Conservation (phyloP, 2,329 filamentous ascomycete genomes). For the Zymoseptoria brevis region DNA sequence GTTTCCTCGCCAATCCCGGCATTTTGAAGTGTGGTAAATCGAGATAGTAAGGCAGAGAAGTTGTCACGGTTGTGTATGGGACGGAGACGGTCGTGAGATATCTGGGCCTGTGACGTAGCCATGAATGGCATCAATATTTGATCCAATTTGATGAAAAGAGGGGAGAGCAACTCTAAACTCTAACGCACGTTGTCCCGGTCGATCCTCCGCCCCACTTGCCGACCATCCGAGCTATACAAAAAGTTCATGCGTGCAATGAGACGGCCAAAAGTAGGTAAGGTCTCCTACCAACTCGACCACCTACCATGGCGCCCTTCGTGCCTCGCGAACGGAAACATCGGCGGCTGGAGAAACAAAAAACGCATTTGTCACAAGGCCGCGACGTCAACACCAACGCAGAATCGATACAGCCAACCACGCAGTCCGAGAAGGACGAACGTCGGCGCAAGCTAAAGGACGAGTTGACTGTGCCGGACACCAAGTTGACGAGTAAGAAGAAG, state of each 20-base stretch:
- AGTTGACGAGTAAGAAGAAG: conserved; percentile 56
- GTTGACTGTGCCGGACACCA: conserved; percentile 46
- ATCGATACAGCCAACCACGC: conserved; percentile 40
- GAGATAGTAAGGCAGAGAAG: not conserved
- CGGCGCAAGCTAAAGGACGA: conserved; percentile 47
- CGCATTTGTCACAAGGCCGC: conserved; percentile 29
- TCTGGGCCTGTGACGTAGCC: too few species aligned
- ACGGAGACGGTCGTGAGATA: too few species aligned
- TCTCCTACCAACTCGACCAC: not conserved
- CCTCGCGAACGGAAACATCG: conserved; percentile 54
- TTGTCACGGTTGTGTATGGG: too few species aligned
- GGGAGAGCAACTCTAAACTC: too few species aligned
- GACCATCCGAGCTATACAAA: not conserved
- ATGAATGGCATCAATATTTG: too few species aligned
- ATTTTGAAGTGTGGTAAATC: conserved; percentile 37
- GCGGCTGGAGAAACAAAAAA: conserved; percentile 55
- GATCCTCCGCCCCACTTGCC: not conserved
- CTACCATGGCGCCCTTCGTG: conserved; percentile 36
- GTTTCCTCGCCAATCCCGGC: conserved; percentile 70
- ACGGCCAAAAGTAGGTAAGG: not conserved
- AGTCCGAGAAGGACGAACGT: conserved; percentile 47
- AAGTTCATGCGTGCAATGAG: not conserved
- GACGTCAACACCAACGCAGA: conserved; percentile 49
- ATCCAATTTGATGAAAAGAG: not conserved
- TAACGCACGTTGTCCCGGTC: not conserved